A percentile compares a stretch with the other conserved stretches of the same genome.
These are phyloP conservation scores for Plasmodium billcollinsi DNA, from an alignment of 169 alveolate species.

Conservation along the genomic window DNA sequence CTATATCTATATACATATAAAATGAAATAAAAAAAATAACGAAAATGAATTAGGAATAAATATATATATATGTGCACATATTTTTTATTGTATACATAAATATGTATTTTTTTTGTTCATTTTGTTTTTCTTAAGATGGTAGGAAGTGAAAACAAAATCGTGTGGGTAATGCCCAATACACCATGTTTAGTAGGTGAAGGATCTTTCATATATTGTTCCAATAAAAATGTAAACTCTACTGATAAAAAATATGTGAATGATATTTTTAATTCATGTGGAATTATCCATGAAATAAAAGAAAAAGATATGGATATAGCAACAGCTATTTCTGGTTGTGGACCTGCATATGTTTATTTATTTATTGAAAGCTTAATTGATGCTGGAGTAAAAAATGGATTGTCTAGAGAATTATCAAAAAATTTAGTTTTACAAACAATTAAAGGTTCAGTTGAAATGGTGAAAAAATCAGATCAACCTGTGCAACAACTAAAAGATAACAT, in stretches of 20 bases:
- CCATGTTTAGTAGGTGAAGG: slow-evolving; percentile 74
- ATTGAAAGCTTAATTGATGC: slow-evolving; percentile 83
- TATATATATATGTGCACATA: background rate
- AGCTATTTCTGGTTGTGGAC: slow-evolving; percentile 79
- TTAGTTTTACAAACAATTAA: slow-evolving; percentile 76
- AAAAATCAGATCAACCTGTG: slow-evolving; percentile 54
- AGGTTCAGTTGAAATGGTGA: slow-evolving; percentile 75
- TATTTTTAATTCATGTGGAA: slow-evolving; percentile 58
- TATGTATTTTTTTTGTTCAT: background rate
- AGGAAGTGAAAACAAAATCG: slow-evolving; percentile 29
- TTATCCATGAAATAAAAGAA: slow-evolving; percentile 62
- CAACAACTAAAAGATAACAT: slow-evolving; percentile 81
- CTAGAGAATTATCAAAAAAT: slow-evolving; percentile 73
- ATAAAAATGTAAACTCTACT: slow-evolving; percentile 12
- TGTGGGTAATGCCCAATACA: slow-evolving; percentile 75
- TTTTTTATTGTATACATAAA: background rate
- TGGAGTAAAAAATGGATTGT: slow-evolving; percentile 81
- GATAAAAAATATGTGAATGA: slow-evolving; percentile 34
- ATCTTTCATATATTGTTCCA: slow-evolving; percentile 42
- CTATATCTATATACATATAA: too few relatives aligned
- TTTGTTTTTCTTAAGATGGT: slow-evolving; percentile 8
- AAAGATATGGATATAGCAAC: slow-evolving; percentile 54
- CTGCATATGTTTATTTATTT: slow-evolving; percentile 81
- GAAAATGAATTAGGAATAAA: background rate
- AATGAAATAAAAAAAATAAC: background rate